Evolutionary conservation across 495 filamentous ascomycete species (phyloP).

Genomic region (Haplographium delicatum): DNA sequence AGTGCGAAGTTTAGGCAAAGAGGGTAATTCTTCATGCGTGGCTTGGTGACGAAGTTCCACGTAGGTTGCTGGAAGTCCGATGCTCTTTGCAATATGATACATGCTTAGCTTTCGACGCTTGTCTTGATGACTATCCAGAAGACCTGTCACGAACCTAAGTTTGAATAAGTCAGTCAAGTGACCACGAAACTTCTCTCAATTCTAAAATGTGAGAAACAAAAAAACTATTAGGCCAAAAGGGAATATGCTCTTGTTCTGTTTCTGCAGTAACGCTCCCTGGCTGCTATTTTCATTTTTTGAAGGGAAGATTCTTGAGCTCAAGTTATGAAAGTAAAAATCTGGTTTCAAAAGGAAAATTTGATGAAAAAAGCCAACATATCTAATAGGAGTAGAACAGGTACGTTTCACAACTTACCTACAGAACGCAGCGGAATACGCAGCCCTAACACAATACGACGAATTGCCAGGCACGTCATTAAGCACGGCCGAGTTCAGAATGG

Average conservation of each 20-base stretch:
- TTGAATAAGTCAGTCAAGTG: too few species aligned
- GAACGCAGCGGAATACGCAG: constrained; percentile 55
- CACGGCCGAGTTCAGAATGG: constrained; percentile 67
- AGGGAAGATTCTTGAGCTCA: too few species aligned
- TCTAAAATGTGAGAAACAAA: too few species aligned
- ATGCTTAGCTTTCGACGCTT: constrained; percentile 68
- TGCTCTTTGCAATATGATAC: constrained; percentile 70
- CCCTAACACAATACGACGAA: constrained; percentile 48
- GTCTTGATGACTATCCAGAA: constrained; percentile 71
- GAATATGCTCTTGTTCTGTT: too few species aligned
- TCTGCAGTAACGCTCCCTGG: too few species aligned
- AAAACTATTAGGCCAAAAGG: too few species aligned
- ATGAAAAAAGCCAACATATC: background rate
- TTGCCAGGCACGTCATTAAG: constrained; percentile 47
- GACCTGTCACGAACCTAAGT: constrained; percentile 89
- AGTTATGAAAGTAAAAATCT: too few species aligned
- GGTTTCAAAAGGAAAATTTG: background rate
- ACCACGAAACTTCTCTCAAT: too few species aligned
- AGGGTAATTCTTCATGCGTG: constrained; percentile 81
- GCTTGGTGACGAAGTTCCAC: constrained; percentile 88
- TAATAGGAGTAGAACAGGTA: too few species aligned
- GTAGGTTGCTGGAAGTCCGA: constrained; percentile 75
- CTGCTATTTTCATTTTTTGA: too few species aligned
- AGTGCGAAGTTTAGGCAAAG: constrained; percentile 60
- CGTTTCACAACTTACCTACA: constrained; percentile 49